Evolutionary conservation across 2,329 filamentous ascomycete genomes (phyloP), one percentile per base, ranked within the genome.

Genomic region (Phyllosticta ampelicida): DNA sequence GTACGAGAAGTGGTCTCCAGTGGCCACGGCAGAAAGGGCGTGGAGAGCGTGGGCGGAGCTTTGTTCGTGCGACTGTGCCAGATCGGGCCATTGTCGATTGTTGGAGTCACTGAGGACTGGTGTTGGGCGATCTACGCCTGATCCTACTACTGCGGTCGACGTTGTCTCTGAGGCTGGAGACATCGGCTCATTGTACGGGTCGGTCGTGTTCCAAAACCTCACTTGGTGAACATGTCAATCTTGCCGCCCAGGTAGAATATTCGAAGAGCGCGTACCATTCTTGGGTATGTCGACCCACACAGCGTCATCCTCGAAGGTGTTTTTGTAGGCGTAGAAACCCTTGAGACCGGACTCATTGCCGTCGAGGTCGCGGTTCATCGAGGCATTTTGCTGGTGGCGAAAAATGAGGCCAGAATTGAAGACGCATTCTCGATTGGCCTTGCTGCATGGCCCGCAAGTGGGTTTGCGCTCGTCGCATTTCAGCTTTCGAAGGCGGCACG

Each of bases 301-400:
- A 60, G 77, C 81, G 60, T 80, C 74, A 60, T 81, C 76, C 60
- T 79, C 75, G 64, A 86, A 86, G 1, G 82, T 84, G 69, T 85
- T 83, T 66, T 83, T 84, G 69, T 86, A 85, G 21, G 81, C 81
- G 66, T 85, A 86, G 68, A 85, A 86, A 18, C 80, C 78, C 61
- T 80, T 81, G 61, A 85, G 70, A 54, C 73, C 75, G 36, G 75
- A 77, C 50, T 76, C 73, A 21, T 70, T 67, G 18, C 68, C 68
- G 51, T 74, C 73, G 13, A 72, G 71, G 44, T 68, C 66, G 53
- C 79, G 77, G 60, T 85, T 86, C 82, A 86, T 83, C 19, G 82
- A 85, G 28, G 83, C 82, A 77, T 86, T 86, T 70, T 86, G 83
- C 65, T 86, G 83, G 68, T 86, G 84, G 58, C 83, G 80, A 65